These are phyloP conservation scores for Colletotrichum aenigma DNA, from an alignment of 2,329 filamentous ascomycete species.

Conservation along the genomic window DNA sequence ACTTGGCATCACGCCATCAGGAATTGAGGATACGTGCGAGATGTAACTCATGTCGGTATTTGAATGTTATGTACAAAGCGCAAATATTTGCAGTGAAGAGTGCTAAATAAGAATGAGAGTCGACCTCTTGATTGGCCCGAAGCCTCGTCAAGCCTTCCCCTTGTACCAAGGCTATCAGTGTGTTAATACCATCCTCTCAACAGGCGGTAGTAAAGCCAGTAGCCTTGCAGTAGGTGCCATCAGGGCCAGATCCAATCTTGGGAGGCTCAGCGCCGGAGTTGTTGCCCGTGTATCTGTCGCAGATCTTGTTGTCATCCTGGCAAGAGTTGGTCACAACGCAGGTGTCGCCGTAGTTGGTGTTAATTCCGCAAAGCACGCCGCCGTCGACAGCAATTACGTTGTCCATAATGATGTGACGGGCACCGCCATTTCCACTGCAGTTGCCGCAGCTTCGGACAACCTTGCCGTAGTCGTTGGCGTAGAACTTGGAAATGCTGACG, in stretches of 20 bases:
- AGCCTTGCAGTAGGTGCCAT: constrained; percentile 35
- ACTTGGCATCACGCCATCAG: too few relatives aligned
- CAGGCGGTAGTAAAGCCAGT: constrained; percentile 19
- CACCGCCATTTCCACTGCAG: constrained; percentile 43
- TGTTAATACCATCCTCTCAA: neutral
- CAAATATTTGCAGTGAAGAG: neutral
- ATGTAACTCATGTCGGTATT: neutral
- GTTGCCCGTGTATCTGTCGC: constrained; percentile 41
- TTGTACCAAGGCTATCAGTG: too few relatives aligned
- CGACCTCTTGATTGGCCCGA: too few relatives aligned
- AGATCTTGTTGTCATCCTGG: constrained; percentile 31
- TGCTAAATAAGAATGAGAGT: too few relatives aligned
- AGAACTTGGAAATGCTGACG: constrained; percentile 43
- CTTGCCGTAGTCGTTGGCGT: constrained; percentile 52
- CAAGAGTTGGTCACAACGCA: constrained; percentile 45
- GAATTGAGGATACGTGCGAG: too few relatives aligned
- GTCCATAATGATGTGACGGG: constrained; percentile 48
- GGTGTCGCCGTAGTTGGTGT: constrained; percentile 55
- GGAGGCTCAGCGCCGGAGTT: constrained; percentile 37
- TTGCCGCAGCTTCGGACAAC: constrained; percentile 56
- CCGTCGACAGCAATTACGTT: constrained; percentile 45
- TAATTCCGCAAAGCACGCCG: constrained; percentile 49
- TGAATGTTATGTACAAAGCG: neutral
- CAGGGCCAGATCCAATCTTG: constrained; percentile 40
- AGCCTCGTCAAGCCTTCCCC: too few relatives aligned